Evolutionary conservation across 805 yeast species (phyloP).

Genomic region (Candida xiaguanensis): DNA sequence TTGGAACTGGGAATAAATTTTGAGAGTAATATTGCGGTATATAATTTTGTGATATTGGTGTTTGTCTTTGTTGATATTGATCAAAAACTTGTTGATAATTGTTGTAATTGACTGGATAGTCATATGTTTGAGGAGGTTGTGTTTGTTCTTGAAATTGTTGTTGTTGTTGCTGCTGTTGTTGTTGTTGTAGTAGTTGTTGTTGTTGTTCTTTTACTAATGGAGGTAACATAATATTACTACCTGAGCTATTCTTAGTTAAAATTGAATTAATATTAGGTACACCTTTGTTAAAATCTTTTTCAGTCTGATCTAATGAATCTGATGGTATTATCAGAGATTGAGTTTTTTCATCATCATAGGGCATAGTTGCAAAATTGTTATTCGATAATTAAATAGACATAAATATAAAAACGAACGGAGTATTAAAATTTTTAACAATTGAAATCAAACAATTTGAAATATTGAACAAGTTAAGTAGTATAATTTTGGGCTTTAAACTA

Average conservation of each 20-base stretch:
- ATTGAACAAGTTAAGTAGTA: not conserved
- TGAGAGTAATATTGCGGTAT: not conserved
- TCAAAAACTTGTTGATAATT: not conserved
- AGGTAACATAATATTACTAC: not conserved
- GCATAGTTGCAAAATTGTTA: not conserved
- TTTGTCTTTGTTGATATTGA: slow-evolving; percentile 1
- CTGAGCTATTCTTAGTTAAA: not conserved
- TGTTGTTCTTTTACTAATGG: slow-evolving; percentile 5
- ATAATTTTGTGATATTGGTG: not conserved
- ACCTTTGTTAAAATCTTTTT: slow-evolving; percentile 10
- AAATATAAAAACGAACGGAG: not conserved
- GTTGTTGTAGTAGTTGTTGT: slow-evolving; percentile 2
- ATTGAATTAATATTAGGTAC: slow-evolving; percentile 10
- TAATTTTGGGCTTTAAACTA: not conserved
- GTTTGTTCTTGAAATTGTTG: not conserved
- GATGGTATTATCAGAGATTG: not conserved
- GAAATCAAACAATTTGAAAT: not conserved
- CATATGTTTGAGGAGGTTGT: not conserved
- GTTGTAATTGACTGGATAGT: not conserved
- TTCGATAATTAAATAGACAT: not conserved
- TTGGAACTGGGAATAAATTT: not conserved
- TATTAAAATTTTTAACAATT: too few species aligned
- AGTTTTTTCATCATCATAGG: not conserved
- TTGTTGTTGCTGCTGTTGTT: slow-evolving; percentile 7
- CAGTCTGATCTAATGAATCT: not conserved